phyloP scores from a whole-genome alignment of 2,329 filamentous ascomycete genomes.

The Chrysosporium queenslandicum region DNA sequence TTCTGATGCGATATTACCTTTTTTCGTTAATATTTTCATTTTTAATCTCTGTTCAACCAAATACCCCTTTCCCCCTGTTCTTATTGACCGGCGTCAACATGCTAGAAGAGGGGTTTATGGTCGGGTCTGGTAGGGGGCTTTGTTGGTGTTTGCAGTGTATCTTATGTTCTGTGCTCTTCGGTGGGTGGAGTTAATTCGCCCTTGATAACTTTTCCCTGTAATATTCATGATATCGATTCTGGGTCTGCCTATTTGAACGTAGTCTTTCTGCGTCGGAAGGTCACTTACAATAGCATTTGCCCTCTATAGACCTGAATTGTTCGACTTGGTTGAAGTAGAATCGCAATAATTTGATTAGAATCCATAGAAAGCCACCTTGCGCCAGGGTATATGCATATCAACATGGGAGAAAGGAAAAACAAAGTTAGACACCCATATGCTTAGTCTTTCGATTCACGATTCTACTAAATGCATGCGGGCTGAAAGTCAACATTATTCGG shows the following conservation, averaged over 20 bases:
- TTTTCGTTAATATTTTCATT: neutral
- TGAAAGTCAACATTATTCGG: conserved; percentile 4
- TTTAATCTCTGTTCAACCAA: conserved; percentile 1
- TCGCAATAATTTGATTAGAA: conserved; percentile 6
- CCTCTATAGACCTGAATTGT: conserved; percentile 4
- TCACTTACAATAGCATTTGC: neutral
- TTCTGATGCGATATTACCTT: conserved; percentile 3
- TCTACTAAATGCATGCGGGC: neutral
- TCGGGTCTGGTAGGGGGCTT: neutral
- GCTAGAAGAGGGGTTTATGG: neutral
- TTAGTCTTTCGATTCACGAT: conserved; percentile 9
- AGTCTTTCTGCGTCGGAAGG: neutral
- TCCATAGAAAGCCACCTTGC: conserved; percentile 7
- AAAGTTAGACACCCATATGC: neutral
- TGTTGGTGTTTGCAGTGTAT: neutral
- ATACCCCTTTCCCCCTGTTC: conserved; percentile 4
- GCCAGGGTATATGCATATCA: conserved; percentile 14
- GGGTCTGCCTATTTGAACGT: neutral
- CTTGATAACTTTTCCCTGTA: neutral
- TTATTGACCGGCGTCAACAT: conserved; percentile 9
- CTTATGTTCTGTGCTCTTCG: neutral
- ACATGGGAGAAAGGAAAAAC: conserved; percentile 2
- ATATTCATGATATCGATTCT: neutral
- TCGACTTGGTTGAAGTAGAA: neutral
- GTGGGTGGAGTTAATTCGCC: neutral